Percentiles rank a stretch among this genome's conserved stretches.
Evolutionary conservation across 2,329 filamentous ascomycete species (phyloP).

Genomic region (Fusarium austroafricanum): DNA sequence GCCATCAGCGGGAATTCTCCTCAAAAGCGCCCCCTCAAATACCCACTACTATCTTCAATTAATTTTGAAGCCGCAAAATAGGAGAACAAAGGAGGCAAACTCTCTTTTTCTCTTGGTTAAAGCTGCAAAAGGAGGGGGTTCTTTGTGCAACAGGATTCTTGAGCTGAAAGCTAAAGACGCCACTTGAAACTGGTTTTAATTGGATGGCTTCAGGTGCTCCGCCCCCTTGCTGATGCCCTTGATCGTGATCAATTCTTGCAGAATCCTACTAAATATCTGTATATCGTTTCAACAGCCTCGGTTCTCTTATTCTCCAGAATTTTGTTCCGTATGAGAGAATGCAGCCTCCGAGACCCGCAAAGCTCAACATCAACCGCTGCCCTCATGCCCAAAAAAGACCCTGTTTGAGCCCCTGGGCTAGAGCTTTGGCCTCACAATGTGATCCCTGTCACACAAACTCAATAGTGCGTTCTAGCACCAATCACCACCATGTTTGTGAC

Average conservation of each 20-base stretch:
- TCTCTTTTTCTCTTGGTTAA: background rate
- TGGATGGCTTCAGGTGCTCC: conserved; percentile 8
- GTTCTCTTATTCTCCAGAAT: background rate
- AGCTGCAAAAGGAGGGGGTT: conserved; percentile 9
- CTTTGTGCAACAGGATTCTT: background rate
- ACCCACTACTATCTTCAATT: background rate
- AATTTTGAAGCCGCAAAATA: background rate
- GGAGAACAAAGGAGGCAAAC: background rate
- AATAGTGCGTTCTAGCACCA: background rate
- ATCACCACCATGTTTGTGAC: background rate
- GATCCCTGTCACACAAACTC: background rate
- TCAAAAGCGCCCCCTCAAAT: background rate
- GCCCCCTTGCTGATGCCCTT: conserved; percentile 6
- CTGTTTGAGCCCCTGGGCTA: background rate
- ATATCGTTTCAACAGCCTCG: background rate
- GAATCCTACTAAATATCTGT: no score
- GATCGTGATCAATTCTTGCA: background rate
- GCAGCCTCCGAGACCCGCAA: accelerated
- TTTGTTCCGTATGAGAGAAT: background rate
- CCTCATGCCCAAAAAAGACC: background rate
- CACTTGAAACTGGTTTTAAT: conserved; percentile 24
- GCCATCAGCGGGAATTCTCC: background rate
- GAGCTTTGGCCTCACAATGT: background rate
- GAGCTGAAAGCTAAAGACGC: conserved; percentile 26
- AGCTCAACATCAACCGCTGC: background rate